Base-by-base conservation (phyloP, 2,329 filamentous ascomycete genomes). In the Penicillium griseofulvum region DNA sequence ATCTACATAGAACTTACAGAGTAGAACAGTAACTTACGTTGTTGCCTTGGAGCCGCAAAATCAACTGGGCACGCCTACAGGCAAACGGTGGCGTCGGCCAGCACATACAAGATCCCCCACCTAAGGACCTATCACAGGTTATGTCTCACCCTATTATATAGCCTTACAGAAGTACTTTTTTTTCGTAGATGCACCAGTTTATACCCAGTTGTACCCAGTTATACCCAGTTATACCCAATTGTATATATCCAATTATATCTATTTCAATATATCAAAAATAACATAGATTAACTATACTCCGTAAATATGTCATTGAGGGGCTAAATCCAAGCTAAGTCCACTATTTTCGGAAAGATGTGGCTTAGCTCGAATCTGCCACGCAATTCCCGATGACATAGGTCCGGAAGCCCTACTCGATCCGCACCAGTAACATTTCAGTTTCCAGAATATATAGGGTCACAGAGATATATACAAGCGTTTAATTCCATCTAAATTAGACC, bases 21-120 rank as follows among this genome's bases (percentile, higher is more conserved):
- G 22, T 22, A 22, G 22, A 22, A 22, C 22, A 3, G 17, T 33
- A 33, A 33, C 43, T 33, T 33, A 49, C 28, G 34, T 55, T 59
- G 61, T 60, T 63, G 59, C 61, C 57, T 63, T 59, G 55, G 54
- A 59, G 59, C 61, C 57, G 55, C 55, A 59, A 45, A 28, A 28
- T 28, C 11, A 49, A 46, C 14, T 22, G 28, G 12, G 17, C 12
- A 31, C 26, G 17, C 26, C n/a, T 10, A 19, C n/a, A 29, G 41
- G 10, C 16, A 29, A 8, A 22, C 24, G 46, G 34, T 54, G 57
- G 51, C 47, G 36, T 55, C 53, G 51, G 59, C 58, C 54, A 61
- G 11, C 49, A 46, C 41, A 51, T 28, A 29, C 45, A 49, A 14
- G 14, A 22, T 43, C 34, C 49, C 33, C 49, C 49, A 24, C 41